Percentiles rank a stretch among this genome's conserved stretches.
phyloP scores from a whole-genome alignment of 768 basidiomycete genomes.

The Termitomyces sp. region DNA sequence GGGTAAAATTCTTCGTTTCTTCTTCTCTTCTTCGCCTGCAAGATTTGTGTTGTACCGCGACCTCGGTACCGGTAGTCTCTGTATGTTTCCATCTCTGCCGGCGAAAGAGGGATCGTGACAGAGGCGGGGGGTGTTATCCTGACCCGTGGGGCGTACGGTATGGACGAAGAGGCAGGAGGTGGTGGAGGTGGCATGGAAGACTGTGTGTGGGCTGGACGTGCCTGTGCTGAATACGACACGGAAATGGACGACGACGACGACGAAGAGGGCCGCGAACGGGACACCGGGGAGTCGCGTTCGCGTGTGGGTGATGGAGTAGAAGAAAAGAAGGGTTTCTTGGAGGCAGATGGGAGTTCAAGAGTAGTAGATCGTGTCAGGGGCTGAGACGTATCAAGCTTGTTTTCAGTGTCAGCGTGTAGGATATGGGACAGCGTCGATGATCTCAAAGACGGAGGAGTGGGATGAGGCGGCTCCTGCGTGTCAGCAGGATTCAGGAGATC shows the following conservation, averaged over 20 bases:
- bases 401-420: slow-evolving; percentile 26
- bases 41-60: slow-evolving; percentile 46
- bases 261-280: slow-evolving; percentile 30
- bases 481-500: slow-evolving; percentile 68
- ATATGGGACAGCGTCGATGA: slow-evolving; percentile 43
- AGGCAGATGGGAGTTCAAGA: slow-evolving; percentile 11
- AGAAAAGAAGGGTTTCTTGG: slow-evolving; percentile 18
- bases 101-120: slow-evolving; percentile 61
- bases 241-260: slow-evolving; percentile 30
- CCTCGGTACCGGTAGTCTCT: slow-evolving; percentile 53
- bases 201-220: slow-evolving; percentile 12
- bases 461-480: slow-evolving; percentile 23
- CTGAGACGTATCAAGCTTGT: slow-evolving; percentile 26
- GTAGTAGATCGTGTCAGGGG: slow-evolving; percentile 23
- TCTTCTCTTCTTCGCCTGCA: slow-evolving; percentile 16
- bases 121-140: slow-evolving; percentile 56
- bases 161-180: slow-evolving; percentile 25
- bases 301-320: slow-evolving; percentile 20
- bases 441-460: slow-evolving; percentile 26
- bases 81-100: slow-evolving; percentile 55
- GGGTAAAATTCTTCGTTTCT: slow-evolving; percentile 29
- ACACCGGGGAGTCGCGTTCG: slow-evolving; percentile 24
- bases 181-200: slow-evolving; percentile 28
- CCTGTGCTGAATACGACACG: slow-evolving; percentile 11
- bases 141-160: slow-evolving; percentile 62